These are phyloP conservation scores for Hericium alpestre DNA, from an alignment of 768 basidiomycete species.

Conservation along the genomic window DNA sequence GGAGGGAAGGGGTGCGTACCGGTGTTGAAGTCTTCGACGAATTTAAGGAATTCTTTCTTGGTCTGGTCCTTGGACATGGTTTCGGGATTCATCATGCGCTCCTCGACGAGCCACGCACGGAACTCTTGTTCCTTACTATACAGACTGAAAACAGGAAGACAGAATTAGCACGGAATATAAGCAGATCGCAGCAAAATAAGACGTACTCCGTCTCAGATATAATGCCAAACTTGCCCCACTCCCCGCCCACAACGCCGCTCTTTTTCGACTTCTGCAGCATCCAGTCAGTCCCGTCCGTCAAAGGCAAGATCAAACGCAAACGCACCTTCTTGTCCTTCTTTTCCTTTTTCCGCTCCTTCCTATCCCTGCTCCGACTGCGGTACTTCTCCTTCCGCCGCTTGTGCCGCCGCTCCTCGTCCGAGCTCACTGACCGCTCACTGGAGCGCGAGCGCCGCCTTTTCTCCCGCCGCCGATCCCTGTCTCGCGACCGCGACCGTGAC, in stretches of 20 bases:
- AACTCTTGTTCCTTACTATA: constrained; percentile 82
- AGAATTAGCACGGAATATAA: background rate
- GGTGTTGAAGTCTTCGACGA: constrained; percentile 78
- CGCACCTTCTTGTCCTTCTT: constrained; percentile 59
- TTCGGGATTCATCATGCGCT: constrained; percentile 85
- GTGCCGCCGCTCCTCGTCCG: background rate
- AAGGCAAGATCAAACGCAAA: constrained; percentile 4
- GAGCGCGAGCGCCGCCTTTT: constrained; percentile 19
- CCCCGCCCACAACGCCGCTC: constrained; percentile 40
- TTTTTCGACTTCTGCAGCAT: constrained; percentile 39
- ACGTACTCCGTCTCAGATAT: constrained; percentile 80
- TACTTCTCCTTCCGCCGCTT: background rate
- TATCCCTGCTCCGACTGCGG: constrained; percentile 18
- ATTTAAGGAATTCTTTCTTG: constrained; percentile 75
- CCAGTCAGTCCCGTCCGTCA: background rate
- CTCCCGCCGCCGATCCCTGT: constrained; percentile 8
- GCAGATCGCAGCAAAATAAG: background rate
- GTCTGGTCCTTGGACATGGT: constrained; percentile 76
- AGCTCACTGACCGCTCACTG: constrained; percentile 5
- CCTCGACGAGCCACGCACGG: constrained; percentile 87
- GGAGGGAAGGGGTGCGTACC: constrained; percentile 29
- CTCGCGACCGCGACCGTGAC: background rate
- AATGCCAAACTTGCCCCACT: constrained; percentile 89
- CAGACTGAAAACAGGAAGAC: constrained; percentile 37
- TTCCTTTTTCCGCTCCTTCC: constrained; percentile 33